Evolutionary conservation across 805 yeast species (phyloP).

Genomic region (Yarrowia sp.): DNA sequence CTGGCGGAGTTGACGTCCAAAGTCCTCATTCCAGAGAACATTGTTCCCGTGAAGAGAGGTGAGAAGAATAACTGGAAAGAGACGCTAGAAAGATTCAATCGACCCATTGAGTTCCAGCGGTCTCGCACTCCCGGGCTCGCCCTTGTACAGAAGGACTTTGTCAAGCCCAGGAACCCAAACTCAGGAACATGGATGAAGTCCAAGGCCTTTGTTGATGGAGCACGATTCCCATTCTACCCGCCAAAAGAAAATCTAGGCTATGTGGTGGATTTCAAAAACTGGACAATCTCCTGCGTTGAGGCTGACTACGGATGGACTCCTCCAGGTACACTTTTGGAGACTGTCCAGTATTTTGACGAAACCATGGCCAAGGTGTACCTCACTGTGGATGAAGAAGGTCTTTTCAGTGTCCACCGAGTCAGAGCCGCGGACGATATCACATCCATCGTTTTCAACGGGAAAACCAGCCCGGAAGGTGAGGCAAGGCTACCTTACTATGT

Average conservation of each 20-base stretch:
- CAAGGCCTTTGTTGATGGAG: slow-evolving; percentile 4
- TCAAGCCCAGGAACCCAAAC: neutral
- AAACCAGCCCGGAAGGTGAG: neutral
- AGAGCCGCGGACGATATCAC: neutral
- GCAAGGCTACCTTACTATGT: slow-evolving; percentile 1
- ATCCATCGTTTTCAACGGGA: neutral
- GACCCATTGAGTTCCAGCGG: neutral
- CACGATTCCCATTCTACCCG: neutral
- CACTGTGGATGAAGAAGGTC: neutral
- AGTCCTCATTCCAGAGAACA: slow-evolving; percentile 7
- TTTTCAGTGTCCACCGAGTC: neutral
- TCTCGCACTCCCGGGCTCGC: neutral
- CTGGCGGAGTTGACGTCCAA: neutral
- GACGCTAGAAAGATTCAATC: neutral
- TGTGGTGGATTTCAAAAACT: neutral
- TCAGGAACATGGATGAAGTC: neutral
- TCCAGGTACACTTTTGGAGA: neutral
- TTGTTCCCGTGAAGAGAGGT: neutral
- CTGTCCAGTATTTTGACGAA: slow-evolving; percentile 1
- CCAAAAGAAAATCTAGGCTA: neutral
- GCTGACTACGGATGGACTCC: neutral
- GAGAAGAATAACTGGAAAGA: neutral
- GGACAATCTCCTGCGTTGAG: neutral
- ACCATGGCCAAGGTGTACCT: neutral
- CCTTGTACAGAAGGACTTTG: neutral